A percentile compares a stretch with the other conserved stretches of the same genome.
Evolutionary conservation across 257 asterid genomes (phyloP).

Genomic region (Galeopsis tetrahit): DNA sequence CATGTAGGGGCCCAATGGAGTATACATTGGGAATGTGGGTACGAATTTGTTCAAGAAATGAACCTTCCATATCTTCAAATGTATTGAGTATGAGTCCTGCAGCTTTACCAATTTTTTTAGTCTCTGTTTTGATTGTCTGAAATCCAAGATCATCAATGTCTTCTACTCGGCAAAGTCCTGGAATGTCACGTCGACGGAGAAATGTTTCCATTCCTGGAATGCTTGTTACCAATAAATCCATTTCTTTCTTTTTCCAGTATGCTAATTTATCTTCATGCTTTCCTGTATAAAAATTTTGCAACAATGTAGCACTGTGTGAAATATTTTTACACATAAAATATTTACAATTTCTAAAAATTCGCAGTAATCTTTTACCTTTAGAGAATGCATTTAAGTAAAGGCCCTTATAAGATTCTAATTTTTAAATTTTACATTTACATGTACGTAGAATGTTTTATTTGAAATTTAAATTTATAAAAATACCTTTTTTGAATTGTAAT

Average conservation of each 20-base stretch:
- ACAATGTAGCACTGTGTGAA: no score
- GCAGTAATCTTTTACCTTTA: no score
- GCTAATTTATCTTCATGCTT: constrained; percentile 41
- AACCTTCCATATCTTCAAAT: constrained; percentile 58
- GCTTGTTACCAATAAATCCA: constrained; percentile 40
- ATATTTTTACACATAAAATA: no score
- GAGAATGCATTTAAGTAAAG: no score
- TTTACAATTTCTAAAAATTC: no score
- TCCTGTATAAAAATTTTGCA: constrained; percentile 21
- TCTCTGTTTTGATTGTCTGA: constrained; percentile 31
- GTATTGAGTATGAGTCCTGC: constrained; percentile 58
- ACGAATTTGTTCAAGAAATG: constrained; percentile 44
- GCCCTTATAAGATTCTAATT: no score
- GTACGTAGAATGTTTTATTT: no score
- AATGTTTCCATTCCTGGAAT: constrained; percentile 47
- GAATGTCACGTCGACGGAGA: constrained; percentile 47
- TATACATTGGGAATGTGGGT: constrained; percentile 49
- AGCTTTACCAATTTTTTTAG: constrained; percentile 41
- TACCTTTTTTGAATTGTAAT: no score
- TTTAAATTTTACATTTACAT: no score
- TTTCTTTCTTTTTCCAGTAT: constrained; percentile 35
- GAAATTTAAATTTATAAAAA: no score
- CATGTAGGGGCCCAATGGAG: constrained; percentile 62
- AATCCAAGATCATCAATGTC: constrained; percentile 35
- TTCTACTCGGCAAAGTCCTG: constrained; percentile 38